These are phyloP conservation scores for Flaveria linearis DNA, from an alignment of 129 eudicot species.

Conservation along the genomic window DNA sequence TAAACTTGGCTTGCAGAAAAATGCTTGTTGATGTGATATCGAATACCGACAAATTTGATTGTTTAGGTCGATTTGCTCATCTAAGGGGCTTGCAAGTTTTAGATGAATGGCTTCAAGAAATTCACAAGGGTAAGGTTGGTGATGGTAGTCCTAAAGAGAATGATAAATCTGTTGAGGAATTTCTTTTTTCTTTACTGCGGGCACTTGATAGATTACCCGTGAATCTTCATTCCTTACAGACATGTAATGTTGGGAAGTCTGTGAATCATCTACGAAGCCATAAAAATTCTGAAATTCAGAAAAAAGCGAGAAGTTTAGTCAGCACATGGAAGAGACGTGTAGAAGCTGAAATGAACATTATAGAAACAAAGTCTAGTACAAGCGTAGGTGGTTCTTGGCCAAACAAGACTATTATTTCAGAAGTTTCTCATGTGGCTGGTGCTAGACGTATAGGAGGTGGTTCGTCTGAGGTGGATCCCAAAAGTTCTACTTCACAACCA, in stretches of 20 bases:
- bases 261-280: constrained; percentile 80
- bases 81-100: constrained; percentile 56
- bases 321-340: constrained; percentile 96
- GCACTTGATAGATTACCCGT: constrained; percentile 86
- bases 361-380: constrained; percentile 54
- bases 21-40: constrained; percentile 76
- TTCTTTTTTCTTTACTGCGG: constrained; percentile 77
- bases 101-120: constrained; percentile 91
- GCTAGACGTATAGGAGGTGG: constrained; percentile 27
- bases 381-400: constrained; percentile 52
- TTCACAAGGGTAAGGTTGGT: constrained; percentile 75
- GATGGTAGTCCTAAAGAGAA: constrained; percentile 57
- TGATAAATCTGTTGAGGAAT: constrained; percentile 78
- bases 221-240: constrained; percentile 81
- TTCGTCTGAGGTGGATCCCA: constrained; percentile 40
- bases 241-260: constrained; percentile 80
- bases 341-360: constrained; percentile 84
- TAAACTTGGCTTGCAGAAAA: constrained; percentile 46
- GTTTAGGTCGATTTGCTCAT: constrained; percentile 59
- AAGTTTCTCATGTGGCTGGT: constrained; percentile 44
- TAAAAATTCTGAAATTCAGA: constrained; percentile 75
- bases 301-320: constrained; percentile 79
- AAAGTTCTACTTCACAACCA: constrained; percentile 49
- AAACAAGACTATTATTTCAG: constrained; percentile 48
- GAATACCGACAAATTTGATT: constrained; percentile 60